These are phyloP conservation scores for Grigorovia yakushimaensis DNA, from an alignment of 805 yeast genomes.

Conservation along the genomic window DNA sequence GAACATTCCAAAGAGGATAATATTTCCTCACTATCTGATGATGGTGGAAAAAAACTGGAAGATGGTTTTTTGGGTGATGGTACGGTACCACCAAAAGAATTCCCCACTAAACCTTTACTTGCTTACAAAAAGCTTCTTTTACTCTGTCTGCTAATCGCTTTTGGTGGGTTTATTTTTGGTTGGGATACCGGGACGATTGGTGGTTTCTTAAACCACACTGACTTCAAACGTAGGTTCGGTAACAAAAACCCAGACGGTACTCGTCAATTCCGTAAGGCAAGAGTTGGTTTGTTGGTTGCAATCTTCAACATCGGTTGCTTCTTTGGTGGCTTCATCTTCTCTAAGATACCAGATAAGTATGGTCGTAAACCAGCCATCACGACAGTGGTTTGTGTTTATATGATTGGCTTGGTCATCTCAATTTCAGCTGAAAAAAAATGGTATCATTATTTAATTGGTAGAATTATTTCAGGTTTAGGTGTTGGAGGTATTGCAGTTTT, in stretches of 20 bases:
- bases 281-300: slow-evolving; percentile 49
- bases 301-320: slow-evolving; percentile 71
- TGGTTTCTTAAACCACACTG: slow-evolving; percentile 53
- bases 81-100: neutral
- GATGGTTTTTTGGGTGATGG: neutral
- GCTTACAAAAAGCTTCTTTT: slow-evolving; percentile 18
- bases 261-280: slow-evolving; percentile 38
- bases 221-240: slow-evolving; percentile 52
- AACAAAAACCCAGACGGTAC: slow-evolving; percentile 18
- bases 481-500: slow-evolving; percentile 72
- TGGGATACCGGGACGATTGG: slow-evolving; percentile 79
- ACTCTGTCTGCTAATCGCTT: slow-evolving; percentile 42
- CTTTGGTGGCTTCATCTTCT: slow-evolving; percentile 54
- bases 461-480: slow-evolving; percentile 62
- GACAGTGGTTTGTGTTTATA: slow-evolving; percentile 51
- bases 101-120: slow-evolving; percentile 11
- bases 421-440: slow-evolving; percentile 45
- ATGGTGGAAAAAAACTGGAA: neutral
- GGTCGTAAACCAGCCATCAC: slow-evolving; percentile 61
- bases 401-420: slow-evolving; percentile 60
- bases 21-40: neutral
- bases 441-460: slow-evolving; percentile 66
- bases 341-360: slow-evolving; percentile 48
- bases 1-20: neutral
- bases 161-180: slow-evolving; percentile 53